Conservation (phyloP, 163 green algal species). For the Picocystis sp. region DNA sequence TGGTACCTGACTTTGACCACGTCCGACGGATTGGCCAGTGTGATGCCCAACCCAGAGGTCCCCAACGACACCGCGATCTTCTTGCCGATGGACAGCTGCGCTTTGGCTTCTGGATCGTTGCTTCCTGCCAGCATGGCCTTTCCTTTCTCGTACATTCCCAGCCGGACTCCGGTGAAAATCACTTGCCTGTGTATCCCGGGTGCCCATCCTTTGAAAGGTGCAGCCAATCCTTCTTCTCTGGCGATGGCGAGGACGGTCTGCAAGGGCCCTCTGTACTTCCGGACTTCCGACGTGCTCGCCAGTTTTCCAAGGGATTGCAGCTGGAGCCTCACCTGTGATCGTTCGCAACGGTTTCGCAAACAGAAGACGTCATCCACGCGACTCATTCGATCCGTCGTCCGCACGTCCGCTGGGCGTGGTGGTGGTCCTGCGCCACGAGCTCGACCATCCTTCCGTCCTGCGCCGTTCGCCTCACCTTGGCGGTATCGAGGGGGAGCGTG, state of each 20-base stretch:
- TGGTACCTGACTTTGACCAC: conserved; percentile 5
- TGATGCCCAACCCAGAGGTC: conserved; percentile 1
- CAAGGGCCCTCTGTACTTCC: conserved; percentile 3
- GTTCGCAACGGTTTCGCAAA: too few relatives aligned
- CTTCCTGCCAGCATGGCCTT: background rate
- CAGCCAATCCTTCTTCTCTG: conserved; percentile 3
- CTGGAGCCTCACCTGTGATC: background rate
- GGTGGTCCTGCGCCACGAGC: too few relatives aligned
- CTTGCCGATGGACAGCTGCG: background rate
- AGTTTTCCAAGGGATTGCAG: background rate
- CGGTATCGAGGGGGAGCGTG: conserved; percentile 5
- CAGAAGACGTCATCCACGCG: too few relatives aligned
- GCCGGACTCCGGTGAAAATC: conserved; percentile 2
- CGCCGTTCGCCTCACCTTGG: background rate
- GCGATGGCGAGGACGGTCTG: conserved; percentile 3
- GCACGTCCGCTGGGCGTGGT: too few relatives aligned
- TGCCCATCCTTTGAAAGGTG: background rate
- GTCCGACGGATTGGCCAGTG: conserved; percentile 1
- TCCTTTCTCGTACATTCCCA: conserved; percentile 1
- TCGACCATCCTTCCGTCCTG: background rate
- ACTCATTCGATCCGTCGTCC: too few relatives aligned
- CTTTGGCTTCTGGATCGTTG: background rate
- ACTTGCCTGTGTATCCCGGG: conserved; percentile 4
- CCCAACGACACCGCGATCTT: background rate
- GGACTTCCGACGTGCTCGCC: background rate